Conservation (phyloP, 2,329 filamentous ascomycete species). For the Pseudogymnoascus sp. region DNA sequence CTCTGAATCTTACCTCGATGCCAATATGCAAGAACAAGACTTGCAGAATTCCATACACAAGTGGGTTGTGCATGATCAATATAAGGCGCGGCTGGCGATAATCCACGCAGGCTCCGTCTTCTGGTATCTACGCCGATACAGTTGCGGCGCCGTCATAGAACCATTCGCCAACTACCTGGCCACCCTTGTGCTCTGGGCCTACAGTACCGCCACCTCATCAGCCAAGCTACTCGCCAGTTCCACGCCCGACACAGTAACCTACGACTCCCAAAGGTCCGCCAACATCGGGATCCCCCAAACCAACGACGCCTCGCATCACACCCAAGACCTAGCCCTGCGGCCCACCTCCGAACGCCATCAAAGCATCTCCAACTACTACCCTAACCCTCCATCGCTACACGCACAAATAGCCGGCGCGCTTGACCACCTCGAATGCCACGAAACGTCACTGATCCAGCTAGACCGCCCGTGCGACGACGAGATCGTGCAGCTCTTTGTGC, state of each 20-base stretch:
- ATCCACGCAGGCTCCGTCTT: conserved; percentile 39
- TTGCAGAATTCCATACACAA: conserved; percentile 20
- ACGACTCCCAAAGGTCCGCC: neutral
- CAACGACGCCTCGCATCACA: neutral
- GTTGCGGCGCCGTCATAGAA: conserved; percentile 34
- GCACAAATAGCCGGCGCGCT: neutral
- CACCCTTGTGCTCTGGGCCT: conserved; percentile 35
- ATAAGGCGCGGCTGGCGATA: conserved; percentile 38
- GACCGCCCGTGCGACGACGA: conserved; percentile 18
- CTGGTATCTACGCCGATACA: conserved; percentile 41
- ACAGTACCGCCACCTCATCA: conserved; percentile 23
- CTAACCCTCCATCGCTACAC: neutral
- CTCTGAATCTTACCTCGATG: conserved; percentile 29
- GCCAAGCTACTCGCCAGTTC: neutral
- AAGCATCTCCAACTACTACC: neutral
- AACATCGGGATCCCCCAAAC: neutral
- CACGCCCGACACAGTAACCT: neutral
- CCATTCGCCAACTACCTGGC: conserved; percentile 33
- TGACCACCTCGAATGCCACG: conserved; percentile 4
- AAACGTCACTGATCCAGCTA: conserved; percentile 15
- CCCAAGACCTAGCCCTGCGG: neutral
- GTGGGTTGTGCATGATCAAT: conserved; percentile 28
- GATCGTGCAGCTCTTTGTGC: conserved; percentile 15
- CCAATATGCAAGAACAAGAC: conserved; percentile 23
- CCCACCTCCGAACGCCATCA: neutral